phyloP scores from a whole-genome alignment of 2,329 filamentous ascomycete species.

The Plectosphaerella cucumerina region DNA sequence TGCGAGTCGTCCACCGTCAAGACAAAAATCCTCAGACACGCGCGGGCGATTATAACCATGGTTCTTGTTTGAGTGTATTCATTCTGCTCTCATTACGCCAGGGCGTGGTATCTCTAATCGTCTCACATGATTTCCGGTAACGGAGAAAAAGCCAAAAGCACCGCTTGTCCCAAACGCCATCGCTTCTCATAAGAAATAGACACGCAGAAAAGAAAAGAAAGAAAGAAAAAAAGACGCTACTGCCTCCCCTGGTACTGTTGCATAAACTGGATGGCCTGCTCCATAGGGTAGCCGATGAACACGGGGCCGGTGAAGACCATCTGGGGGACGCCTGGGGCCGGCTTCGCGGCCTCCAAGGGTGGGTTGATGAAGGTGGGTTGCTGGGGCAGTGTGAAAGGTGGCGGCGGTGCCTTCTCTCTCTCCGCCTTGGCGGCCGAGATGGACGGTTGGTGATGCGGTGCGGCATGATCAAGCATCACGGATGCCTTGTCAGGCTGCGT shows the following conservation, averaged over 20 bases:
- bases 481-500: not conserved
- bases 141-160: not conserved
- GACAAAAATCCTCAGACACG: not conserved
- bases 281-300: constrained; percentile 85
- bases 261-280: constrained; percentile 75
- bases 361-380: constrained; percentile 53
- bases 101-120: not conserved
- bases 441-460: not conserved
- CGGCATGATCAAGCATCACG: not conserved
- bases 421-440: not conserved
- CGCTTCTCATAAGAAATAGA: constrained; percentile 18
- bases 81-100: not conserved
- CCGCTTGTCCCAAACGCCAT: constrained; percentile 20
- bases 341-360: constrained; percentile 24
- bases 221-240: constrained; percentile 7
- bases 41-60: not conserved
- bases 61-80: not conserved
- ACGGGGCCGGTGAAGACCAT: constrained; percentile 92
- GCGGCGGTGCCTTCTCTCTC: not conserved
- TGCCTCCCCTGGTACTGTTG: constrained; percentile 46
- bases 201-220: constrained; percentile 4
- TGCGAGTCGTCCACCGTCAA: too few species aligned
- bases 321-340: constrained; percentile 42
- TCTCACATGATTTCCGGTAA: not conserved
- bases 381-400: constrained; percentile 13